Evolutionary conservation across 1,139 yeast species (phyloP).

Genomic region (Arxiozyma bovina): DNA sequence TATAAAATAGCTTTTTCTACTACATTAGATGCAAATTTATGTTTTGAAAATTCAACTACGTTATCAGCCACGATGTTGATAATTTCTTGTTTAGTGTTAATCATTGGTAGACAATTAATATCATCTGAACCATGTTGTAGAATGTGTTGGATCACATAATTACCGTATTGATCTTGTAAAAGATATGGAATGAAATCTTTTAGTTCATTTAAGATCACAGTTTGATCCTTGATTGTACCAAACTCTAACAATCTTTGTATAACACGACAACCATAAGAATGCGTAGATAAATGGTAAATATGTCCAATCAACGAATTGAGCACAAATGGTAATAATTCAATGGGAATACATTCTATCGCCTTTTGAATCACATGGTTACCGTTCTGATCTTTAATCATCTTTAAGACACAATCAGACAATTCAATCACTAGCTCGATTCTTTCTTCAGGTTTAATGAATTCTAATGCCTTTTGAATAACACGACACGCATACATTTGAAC

Average conservation of each 20-base stretch:
- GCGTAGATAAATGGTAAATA: conserved; percentile 82
- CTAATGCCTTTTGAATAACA: conserved; percentile 90
- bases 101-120: conserved; percentile 11
- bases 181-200: conserved; percentile 65
- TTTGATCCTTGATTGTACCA: conserved; percentile 49
- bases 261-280: conserved; percentile 96
- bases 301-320: conserved; percentile 67
- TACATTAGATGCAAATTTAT: conserved; percentile 95
- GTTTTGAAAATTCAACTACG: conserved; percentile 77
- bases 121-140: conserved; percentile 62
- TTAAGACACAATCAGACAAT: conserved; percentile 57
- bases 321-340: conserved; percentile 60
- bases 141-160: conserved; percentile 93
- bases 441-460: conserved; percentile 57
- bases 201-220: conserved; percentile 58
- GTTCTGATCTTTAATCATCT: conserved; percentile 90
- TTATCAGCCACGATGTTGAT: conserved; percentile 45
- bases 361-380: conserved; percentile 98
- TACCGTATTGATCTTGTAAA: conserved; percentile 94
- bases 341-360: conserved; percentile 81
- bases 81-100: conserved; percentile 42
- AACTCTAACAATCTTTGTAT: conserved; percentile 85
- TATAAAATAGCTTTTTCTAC: conserved; percentile 85
- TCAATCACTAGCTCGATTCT: conserved; percentile 67
- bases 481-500: conserved; percentile 97